Base-by-base conservation (phyloP, 2,329 filamentous ascomycete genomes). In the Neurospora sp. region DNA sequence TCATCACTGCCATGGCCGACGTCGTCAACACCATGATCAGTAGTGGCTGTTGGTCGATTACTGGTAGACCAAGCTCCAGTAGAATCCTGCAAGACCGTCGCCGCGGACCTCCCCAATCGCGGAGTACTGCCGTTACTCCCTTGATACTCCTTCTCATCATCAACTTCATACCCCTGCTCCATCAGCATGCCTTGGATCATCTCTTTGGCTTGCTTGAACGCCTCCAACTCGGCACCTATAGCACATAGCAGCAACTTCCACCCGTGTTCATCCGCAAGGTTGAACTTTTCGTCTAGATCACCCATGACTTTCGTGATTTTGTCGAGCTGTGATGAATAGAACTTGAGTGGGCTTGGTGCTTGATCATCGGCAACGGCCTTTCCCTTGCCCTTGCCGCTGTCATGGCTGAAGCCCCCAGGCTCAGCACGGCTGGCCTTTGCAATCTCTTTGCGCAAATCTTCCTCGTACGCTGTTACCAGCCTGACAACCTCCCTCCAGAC, bases 161-260 rank as follows among this genome's bases (percentile, higher is more conserved):
- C 67, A 2, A 67, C 69, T 10, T 70, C 72, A 1, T 70, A 68
- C 9, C 74, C 68, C 72, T 4, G 71, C 68, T 4, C 74, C 73
- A 8, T 73, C 1, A 80, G 73, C 72, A 80, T 75, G 19, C 52
- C 28, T 38, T 77, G 75, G 1, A 80, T 73, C 72, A 80, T 75
- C 15, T 66, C 38, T 38, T 77, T 74, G 0, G 78, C 80, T 46
- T 80, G 78, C 17, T 71, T 74, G 28, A 81, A 79, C 0, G 78
- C 78, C 62, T 77, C 77, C 4, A 80, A 73, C 70, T 80, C 92
- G 0, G 92, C 91, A 0, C 91, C 90, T 40, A 95, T 88, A 11
- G 91, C 91, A 68, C 88, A 91, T 4, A 93, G 89, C 19, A 95
- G 82, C 17, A 94, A 80, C 70, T 90, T 93, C 91, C 92, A 95